These are phyloP conservation scores for Recurvomyces mirabilis DNA, from an alignment of 495 filamentous ascomycete species.

Conservation along the genomic window DNA sequence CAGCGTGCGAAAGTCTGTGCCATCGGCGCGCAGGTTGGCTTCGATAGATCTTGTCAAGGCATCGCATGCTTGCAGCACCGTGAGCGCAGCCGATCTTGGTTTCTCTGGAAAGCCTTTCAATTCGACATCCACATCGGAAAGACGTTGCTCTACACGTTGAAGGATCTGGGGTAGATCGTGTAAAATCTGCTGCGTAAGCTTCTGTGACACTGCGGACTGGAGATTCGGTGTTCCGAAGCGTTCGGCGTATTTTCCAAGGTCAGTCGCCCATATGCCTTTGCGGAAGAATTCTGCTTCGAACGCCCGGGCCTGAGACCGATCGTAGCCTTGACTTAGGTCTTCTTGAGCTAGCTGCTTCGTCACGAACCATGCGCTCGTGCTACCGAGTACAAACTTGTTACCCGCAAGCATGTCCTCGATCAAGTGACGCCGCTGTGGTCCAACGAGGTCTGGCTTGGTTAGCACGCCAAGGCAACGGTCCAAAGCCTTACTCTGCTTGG, in stretches of 20 bases:
- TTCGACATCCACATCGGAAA: slow-evolving; percentile 20
- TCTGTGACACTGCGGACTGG: slow-evolving; percentile 29
- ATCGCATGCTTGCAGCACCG: slow-evolving; percentile 20
- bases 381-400: slow-evolving; percentile 38
- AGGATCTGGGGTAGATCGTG: slow-evolving; percentile 30
- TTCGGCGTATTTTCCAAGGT: slow-evolving; percentile 21
- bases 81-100: slow-evolving; percentile 22
- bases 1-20: too few relatives aligned
- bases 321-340: slow-evolving; percentile 29
- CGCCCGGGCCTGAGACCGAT: slow-evolving; percentile 29
- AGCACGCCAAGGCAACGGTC: slow-evolving; percentile 61
- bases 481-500: slow-evolving; percentile 46
- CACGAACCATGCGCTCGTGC: slow-evolving; percentile 38
- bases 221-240: slow-evolving; percentile 34
- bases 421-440: slow-evolving; percentile 32
- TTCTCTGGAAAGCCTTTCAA: slow-evolving; percentile 28
- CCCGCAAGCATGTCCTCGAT: slow-evolving; percentile 52
- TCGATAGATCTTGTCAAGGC: slow-evolving; percentile 15
- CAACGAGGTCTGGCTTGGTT: slow-evolving; percentile 66
- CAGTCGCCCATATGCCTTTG: slow-evolving; percentile 30
- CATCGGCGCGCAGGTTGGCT: slow-evolving; percentile 19
- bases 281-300: slow-evolving; percentile 34
- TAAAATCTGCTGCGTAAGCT: slow-evolving; percentile 26
- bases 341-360: slow-evolving; percentile 37
- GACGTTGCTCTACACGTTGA: slow-evolving; percentile 23